Evolutionary conservation across 108 stramenopile species (phyloP).

Genomic region (Cyclotella sp.): DNA sequence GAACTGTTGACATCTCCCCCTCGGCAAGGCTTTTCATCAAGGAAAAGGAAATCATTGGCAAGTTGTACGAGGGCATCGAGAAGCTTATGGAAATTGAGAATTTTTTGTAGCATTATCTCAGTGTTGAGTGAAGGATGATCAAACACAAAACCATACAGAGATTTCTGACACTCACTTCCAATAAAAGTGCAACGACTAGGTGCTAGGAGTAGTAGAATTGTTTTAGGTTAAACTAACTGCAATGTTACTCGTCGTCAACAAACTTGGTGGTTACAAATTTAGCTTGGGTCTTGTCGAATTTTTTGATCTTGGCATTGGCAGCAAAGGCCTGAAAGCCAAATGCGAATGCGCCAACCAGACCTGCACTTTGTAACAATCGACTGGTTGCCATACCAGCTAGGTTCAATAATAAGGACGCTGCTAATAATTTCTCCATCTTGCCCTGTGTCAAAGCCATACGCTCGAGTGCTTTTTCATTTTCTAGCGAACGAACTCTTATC

Average conservation of each 20-base stretch:
- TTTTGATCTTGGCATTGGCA: constrained; percentile 77
- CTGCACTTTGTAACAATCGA: constrained; percentile 53
- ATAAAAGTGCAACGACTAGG: too few species aligned
- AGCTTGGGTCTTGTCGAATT: constrained; percentile 88
- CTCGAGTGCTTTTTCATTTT: constrained; percentile 92
- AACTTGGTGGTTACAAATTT: constrained; percentile 69
- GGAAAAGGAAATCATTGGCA: constrained; percentile 63
- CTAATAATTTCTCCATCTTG: constrained; percentile 77
- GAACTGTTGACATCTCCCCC: constrained; percentile 73
- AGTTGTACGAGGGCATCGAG: constrained; percentile 60
- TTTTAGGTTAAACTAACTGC: not conserved
- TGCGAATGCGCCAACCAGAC: constrained; percentile 67
- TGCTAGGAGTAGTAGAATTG: too few species aligned
- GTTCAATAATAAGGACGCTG: constrained; percentile 78
- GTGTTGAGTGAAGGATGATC: not conserved
- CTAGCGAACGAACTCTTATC: constrained; percentile 92
- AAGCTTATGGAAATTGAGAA: constrained; percentile 59
- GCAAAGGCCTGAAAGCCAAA: constrained; percentile 76
- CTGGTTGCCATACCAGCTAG: constrained; percentile 67
- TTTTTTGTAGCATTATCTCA: not conserved
- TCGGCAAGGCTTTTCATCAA: constrained; percentile 66
- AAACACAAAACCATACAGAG: too few species aligned
- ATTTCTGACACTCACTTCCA: too few species aligned
- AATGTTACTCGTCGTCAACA: constrained; percentile 62
- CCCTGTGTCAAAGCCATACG: constrained; percentile 84